phyloP scores from a whole-genome alignment of 768 basidiomycete species.

The Lactarius evosmus region DNA sequence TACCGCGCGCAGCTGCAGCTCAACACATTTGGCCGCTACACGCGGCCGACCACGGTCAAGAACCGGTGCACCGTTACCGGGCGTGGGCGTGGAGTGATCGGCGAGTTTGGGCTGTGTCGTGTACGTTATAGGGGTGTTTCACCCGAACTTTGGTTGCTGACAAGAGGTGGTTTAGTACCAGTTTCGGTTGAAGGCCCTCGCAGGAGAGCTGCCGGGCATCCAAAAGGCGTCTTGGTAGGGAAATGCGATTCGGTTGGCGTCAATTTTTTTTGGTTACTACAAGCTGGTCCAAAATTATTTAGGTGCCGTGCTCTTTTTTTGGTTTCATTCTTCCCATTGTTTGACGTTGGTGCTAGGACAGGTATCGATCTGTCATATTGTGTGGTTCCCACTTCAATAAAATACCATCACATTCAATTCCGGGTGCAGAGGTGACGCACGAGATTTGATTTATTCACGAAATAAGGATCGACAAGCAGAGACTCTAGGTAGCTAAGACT shows the following conservation, averaged over 20 bases:
- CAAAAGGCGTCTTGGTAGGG: conserved; percentile 87
- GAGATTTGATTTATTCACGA: neutral
- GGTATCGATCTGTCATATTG: neutral
- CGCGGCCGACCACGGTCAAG: conserved; percentile 83
- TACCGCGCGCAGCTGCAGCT: conserved; percentile 93
- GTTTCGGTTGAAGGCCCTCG: conserved; percentile 82
- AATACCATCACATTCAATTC: neutral
- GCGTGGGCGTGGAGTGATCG: conserved; percentile 81
- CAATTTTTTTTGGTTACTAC: neutral
- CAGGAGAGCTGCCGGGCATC: conserved; percentile 83
- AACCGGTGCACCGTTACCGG: conserved; percentile 87
- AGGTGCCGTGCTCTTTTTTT: neutral
- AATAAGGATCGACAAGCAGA: neutral
- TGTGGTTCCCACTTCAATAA: neutral
- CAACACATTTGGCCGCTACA: conserved; percentile 79
- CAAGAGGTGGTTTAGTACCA: conserved; percentile 56
- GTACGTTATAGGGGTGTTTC: conserved; percentile 40
- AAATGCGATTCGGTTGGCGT: neutral
- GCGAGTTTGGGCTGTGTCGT: conserved; percentile 83
- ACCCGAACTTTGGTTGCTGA: neutral
- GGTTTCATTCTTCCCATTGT: neutral
- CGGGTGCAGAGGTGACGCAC: neutral
- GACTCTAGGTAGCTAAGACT: neutral
- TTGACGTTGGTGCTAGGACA: neutral
- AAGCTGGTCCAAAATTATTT: neutral